Percentiles rank a stretch among this genome's conserved stretches.
Conservation (phyloP, 164 flowering plant genomes). For the Annona cherimola region DNA sequence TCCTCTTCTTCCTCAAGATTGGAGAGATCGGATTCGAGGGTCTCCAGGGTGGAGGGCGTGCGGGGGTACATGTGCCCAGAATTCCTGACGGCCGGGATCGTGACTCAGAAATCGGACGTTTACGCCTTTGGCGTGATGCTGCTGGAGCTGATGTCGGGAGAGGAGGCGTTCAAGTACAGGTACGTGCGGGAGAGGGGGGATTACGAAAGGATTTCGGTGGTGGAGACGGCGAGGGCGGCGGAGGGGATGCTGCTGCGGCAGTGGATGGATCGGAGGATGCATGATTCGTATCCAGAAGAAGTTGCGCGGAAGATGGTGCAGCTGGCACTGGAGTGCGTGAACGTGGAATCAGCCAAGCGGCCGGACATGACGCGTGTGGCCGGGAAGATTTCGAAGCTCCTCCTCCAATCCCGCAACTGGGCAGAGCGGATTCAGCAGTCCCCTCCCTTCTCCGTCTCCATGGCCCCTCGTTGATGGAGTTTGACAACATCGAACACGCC, state of each 20-base stretch:
- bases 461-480: conserved; percentile 43
- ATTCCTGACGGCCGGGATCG: conserved; percentile 37
- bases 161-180: conserved; percentile 54
- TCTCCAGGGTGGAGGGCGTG: conserved; percentile 43
- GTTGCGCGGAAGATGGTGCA: conserved; percentile 55
- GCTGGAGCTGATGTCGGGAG: conserved; percentile 64
- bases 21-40: conserved; percentile 11
- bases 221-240: conserved; percentile 41
- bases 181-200: conserved; percentile 32
- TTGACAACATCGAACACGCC: too few species aligned
- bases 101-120: conserved; percentile 64
- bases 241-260: conserved; percentile 41
- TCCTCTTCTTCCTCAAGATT: not conserved
- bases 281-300: conserved; percentile 67
- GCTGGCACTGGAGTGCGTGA: conserved; percentile 61
- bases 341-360: conserved; percentile 51
- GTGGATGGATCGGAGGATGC: conserved; percentile 66
- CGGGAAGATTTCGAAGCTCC: conserved; percentile 57
- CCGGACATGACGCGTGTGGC: conserved; percentile 70
- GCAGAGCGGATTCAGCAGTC: conserved; percentile 29
- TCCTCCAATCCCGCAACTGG: conserved; percentile 54
- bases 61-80: conserved; percentile 86
- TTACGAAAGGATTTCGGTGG: conserved; percentile 31
- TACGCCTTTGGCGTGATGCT: conserved; percentile 76
- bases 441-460: conserved; percentile 42